Evolutionary conservation across 192 early-diverging fungal species (phyloP).

Genomic region (Coemansia sp.): DNA sequence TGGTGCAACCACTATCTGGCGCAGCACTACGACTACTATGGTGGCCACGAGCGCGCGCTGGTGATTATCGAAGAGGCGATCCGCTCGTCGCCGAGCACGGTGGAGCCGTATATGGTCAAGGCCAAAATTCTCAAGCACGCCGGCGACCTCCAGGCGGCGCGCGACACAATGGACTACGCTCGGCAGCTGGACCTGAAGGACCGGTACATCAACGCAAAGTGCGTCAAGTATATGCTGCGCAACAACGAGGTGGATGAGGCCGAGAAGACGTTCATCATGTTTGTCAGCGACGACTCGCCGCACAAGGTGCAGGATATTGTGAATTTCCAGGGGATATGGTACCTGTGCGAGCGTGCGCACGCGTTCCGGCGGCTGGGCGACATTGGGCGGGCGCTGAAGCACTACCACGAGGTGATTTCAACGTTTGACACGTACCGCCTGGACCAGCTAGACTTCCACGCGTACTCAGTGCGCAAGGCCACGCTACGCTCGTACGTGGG

Average conservation of each 20-base stretch:
- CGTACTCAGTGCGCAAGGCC: conserved; percentile 84
- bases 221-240: conserved; percentile 89
- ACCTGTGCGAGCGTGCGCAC: conserved; percentile 71
- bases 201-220: conserved; percentile 91
- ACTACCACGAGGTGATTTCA: conserved; percentile 77
- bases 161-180: conserved; percentile 76
- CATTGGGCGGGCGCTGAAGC: conserved; percentile 80
- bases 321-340: conserved; percentile 94
- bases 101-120: conserved; percentile 89
- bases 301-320: conserved; percentile 75
- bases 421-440: conserved; percentile 81
- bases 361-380: conserved; percentile 65
- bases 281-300: conserved; percentile 58
- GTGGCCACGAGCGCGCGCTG: conserved; percentile 68
- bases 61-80: conserved; percentile 77
- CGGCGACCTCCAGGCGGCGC: conserved; percentile 68
- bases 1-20: conserved; percentile 94
- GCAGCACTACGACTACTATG: conserved; percentile 78
- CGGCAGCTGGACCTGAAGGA: conserved; percentile 90
- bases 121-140: conserved; percentile 93
- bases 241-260: conserved; percentile 77
- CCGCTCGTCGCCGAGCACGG: conserved; percentile 79
- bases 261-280: conserved; percentile 76
- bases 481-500: conserved; percentile 84
- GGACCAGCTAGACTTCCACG: conserved; percentile 96